Evolutionary conservation across 352 stramenopile genomes (phyloP).

Genomic region (Blastocystis hominis): DNA sequence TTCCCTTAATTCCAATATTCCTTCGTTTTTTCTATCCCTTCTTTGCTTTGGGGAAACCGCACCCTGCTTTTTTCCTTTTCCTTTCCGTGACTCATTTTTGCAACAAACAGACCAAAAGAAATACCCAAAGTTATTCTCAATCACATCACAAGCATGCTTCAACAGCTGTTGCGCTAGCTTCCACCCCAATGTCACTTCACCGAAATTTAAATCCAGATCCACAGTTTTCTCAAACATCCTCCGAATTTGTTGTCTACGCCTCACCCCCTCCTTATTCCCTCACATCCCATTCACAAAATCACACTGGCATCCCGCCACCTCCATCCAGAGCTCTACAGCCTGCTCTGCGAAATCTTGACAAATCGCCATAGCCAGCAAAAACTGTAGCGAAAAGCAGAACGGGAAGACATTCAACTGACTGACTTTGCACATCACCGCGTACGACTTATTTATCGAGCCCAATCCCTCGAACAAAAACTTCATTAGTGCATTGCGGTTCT

Average conservation of each 20-base stretch:
- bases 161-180: not conserved
- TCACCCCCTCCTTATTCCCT: not conserved
- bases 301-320: not conserved
- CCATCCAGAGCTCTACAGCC: not conserved
- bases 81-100: not conserved
- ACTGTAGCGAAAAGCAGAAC: constrained; percentile 1
- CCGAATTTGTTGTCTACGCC: not conserved
- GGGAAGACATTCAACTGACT: not conserved
- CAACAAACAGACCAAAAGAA: not conserved
- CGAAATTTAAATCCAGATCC: not conserved
- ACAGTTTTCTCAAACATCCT: not conserved
- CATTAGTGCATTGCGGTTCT: not conserved
- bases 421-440: not conserved
- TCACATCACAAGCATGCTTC: not conserved
- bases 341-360: not conserved
- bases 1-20: not conserved
- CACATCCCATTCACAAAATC: constrained; percentile 10
- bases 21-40: not conserved
- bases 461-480: not conserved
- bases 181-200: not conserved
- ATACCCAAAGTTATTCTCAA: not conserved
- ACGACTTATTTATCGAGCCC: not conserved
- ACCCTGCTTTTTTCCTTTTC: not conserved
- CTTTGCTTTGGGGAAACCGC: not conserved
- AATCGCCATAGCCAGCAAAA: not conserved